phyloP scores from a whole-genome alignment of 164 flowering plant species.

The Santalum album region DNA sequence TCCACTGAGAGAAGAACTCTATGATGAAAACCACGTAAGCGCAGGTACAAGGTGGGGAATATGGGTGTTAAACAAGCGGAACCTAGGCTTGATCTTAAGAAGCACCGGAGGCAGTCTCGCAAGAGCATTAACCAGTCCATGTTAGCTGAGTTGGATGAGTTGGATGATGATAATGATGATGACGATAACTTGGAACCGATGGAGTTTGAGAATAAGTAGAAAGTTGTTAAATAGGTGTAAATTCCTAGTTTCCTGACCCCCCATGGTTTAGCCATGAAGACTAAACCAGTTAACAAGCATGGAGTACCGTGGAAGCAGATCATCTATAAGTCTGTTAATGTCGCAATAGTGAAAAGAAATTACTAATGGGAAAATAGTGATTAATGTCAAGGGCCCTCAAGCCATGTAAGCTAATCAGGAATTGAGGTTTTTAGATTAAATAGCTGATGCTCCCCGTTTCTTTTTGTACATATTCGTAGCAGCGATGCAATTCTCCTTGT shows the following conservation, averaged over 20 bases:
- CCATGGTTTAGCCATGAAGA: background rate
- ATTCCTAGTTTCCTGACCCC: conserved; percentile 2
- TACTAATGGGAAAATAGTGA: too few species aligned
- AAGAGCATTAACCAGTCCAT: conserved; percentile 73
- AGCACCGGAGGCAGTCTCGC: conserved; percentile 80
- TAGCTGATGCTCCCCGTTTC: too few species aligned
- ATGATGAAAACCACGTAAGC: background rate
- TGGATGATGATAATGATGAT: conserved; percentile 48
- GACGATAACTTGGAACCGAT: conserved; percentile 27
- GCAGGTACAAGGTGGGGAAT: conserved; percentile 70
- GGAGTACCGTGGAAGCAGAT: too few species aligned
- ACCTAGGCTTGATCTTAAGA: conserved; percentile 67
- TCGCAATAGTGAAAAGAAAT: too few species aligned
- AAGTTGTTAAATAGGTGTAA: conserved; percentile 8
- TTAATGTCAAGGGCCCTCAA: too few species aligned
- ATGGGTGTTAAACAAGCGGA: conserved; percentile 77
- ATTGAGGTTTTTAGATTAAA: too few species aligned
- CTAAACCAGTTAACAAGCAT: too few species aligned
- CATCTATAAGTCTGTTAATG: too few species aligned
- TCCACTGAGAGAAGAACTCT: background rate
- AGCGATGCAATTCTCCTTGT: too few species aligned
- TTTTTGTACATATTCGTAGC: too few species aligned
- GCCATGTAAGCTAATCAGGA: too few species aligned
- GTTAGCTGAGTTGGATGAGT: conserved; percentile 50
- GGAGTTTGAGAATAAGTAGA: conserved; percentile 25